These are phyloP conservation scores for Exophiala sp. DNA, from an alignment of 2,329 filamentous ascomycete genomes.

Conservation along the genomic window DNA sequence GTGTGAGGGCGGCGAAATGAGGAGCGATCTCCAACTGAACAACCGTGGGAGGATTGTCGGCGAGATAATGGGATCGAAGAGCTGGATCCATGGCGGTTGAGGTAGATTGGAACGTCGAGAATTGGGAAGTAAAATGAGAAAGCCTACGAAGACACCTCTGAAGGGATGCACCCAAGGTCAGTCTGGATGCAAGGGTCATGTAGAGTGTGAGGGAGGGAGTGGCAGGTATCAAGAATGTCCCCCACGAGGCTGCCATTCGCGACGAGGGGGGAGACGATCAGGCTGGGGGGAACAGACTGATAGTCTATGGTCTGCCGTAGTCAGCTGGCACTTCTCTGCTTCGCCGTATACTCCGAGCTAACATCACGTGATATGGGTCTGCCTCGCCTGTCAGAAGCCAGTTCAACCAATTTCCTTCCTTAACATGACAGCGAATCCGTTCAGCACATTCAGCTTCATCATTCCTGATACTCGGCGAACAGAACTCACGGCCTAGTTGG, in stretches of 20 bases:
- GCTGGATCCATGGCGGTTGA: conserved; percentile 36
- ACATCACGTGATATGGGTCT: too few species aligned
- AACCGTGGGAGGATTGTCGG: conserved; percentile 82
- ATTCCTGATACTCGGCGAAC: too few species aligned
- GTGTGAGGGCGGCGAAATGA: conserved; percentile 66
- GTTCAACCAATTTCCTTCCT: too few species aligned
- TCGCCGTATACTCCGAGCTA: too few species aligned
- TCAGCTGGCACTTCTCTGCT: too few species aligned
- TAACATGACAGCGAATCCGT: too few species aligned
- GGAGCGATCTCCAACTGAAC: conserved; percentile 85
- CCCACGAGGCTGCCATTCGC: neutral
- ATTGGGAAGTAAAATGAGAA: conserved; percentile 13
- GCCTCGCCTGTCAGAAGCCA: too few species aligned
- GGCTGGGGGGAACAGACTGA: neutral
- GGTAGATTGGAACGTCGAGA: neutral
- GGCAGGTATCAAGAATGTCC: neutral
- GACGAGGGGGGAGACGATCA: neutral
- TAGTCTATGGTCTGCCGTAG: neutral
- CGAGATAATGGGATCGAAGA: conserved; percentile 64
- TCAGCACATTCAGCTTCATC: too few species aligned
- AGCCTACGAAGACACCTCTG: conserved; percentile 12
- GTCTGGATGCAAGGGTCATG: conserved; percentile 7
- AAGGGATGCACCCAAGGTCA: neutral
- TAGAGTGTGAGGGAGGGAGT: neutral
- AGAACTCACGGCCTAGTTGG: neutral